phyloP scores from a whole-genome alignment of 257 asterid genomes.

The Jacaranda mimosifolia region DNA sequence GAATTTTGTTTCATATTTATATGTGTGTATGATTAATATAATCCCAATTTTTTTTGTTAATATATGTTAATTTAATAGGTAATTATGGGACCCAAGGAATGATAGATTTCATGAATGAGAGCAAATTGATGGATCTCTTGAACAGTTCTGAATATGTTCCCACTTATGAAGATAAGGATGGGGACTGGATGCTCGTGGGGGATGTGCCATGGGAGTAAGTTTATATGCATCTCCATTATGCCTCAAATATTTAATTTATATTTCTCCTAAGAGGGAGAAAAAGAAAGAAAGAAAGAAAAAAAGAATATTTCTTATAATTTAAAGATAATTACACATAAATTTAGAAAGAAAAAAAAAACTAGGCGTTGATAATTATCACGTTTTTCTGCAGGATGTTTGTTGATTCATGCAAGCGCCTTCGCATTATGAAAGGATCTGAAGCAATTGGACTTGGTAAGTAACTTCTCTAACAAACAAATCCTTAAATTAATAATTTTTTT shows the following conservation, averaged over 20 bases:
- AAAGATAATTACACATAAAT: background rate
- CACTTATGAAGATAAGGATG: conserved; percentile 92
- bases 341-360: no score
- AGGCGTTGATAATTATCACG: background rate
- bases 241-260: background rate
- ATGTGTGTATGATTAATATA: background rate
- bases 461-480: background rate
- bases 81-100: conserved; percentile 61
- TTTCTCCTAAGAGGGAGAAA: background rate
- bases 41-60: background rate
- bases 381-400: conserved; percentile 57
- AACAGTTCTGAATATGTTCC: conserved; percentile 88
- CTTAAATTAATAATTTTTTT: no score
- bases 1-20: background rate
- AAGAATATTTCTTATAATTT: no score
- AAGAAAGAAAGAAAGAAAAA: no score
- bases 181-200: conserved; percentile 98
- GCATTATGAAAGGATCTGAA: conserved; percentile 70
- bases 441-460: conserved; percentile 67
- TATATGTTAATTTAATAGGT: conserved; percentile 29
- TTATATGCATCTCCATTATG: background rate
- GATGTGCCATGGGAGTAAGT: conserved; percentile 97
- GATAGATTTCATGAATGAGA: conserved; percentile 70
- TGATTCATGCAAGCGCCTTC: conserved; percentile 67
- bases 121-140: conserved; percentile 75